A percentile compares a stretch with the other conserved stretches of the same genome.
Evolutionary conservation across 352 stramenopile species (phyloP).

Genomic region (Phytophthora palmivora): DNA sequence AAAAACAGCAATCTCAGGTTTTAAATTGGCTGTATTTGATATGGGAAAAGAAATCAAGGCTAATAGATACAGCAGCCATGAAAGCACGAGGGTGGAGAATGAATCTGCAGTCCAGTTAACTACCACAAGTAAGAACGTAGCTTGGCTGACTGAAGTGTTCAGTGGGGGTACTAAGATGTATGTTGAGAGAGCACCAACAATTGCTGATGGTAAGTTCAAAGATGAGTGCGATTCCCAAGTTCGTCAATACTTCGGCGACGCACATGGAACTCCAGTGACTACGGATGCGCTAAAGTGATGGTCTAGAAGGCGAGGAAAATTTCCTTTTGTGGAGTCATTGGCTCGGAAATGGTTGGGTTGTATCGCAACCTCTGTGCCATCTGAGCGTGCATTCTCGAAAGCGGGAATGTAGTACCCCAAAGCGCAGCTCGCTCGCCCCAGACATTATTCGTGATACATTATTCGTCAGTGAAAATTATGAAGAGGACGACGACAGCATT

Average conservation of each 20-base stretch:
- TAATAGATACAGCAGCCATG: too few relatives aligned
- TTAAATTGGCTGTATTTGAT: too few relatives aligned
- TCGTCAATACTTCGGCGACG: background rate
- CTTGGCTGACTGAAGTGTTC: too few relatives aligned
- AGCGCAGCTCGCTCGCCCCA: background rate
- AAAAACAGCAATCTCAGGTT: too few relatives aligned
- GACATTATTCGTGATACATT: background rate
- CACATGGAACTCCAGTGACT: background rate
- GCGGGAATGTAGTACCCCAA: background rate
- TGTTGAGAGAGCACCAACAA: too few relatives aligned
- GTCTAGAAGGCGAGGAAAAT: background rate
- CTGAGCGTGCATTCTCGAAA: constrained; percentile 5
- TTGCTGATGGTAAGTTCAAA: background rate
- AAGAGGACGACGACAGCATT: background rate
- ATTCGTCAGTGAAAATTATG: constrained; percentile 6
- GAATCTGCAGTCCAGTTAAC: too few relatives aligned
- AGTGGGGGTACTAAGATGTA: too few relatives aligned
- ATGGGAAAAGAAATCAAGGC: background rate
- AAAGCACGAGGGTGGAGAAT: too few relatives aligned
- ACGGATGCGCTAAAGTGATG: constrained; percentile 3
- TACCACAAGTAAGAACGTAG: too few relatives aligned
- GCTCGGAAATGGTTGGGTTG: constrained; percentile 13
- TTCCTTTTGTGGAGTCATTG: background rate
- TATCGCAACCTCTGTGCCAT: constrained; percentile 12
- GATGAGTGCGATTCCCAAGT: background rate